Evolutionary conservation across 2,329 filamentous ascomycete species (phyloP).

Genomic region (Pestalotiopsis sp.): DNA sequence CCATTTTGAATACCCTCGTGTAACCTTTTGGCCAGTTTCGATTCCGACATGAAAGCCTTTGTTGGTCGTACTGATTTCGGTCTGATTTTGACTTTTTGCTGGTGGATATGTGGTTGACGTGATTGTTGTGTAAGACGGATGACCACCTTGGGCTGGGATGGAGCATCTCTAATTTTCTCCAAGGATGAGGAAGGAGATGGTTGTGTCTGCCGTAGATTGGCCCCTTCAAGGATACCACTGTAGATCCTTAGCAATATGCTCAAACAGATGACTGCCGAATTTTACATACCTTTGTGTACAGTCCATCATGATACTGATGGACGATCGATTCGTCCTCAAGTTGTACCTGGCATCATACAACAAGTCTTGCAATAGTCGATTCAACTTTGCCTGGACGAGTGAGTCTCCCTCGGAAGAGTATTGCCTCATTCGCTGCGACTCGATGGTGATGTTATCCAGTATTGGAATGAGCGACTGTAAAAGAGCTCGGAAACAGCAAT

Average conservation of each 20-base stretch:
- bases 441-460: constrained; percentile 20
- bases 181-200: constrained; percentile 4
- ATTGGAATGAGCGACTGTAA: constrained; percentile 20
- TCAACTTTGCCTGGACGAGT: constrained; percentile 19
- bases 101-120: constrained; percentile 16
- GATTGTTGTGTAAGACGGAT: constrained; percentile 19
- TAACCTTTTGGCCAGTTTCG: constrained; percentile 19
- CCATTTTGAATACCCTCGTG: constrained; percentile 21
- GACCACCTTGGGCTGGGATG: constrained; percentile 20
- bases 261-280: not conserved
- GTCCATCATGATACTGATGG: constrained; percentile 24
- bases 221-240: constrained; percentile 20
- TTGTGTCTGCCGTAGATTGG: constrained; percentile 20
- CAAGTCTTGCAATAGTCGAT: constrained; percentile 21
- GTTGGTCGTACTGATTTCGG: constrained; percentile 13
- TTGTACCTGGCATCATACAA: constrained; percentile 18
- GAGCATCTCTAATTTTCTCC: constrained; percentile 14
- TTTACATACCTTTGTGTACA: constrained; percentile 23
- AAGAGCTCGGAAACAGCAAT: constrained; percentile 21
- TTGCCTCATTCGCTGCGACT: constrained; percentile 20
- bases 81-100: constrained; percentile 21
- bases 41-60: constrained; percentile 12
- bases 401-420: constrained; percentile 20
- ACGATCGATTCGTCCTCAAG: constrained; percentile 23
- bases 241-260: not conserved